Evolutionary conservation across 306 rosid genomes (phyloP).

Genomic region (Quercus wislizeni): DNA sequence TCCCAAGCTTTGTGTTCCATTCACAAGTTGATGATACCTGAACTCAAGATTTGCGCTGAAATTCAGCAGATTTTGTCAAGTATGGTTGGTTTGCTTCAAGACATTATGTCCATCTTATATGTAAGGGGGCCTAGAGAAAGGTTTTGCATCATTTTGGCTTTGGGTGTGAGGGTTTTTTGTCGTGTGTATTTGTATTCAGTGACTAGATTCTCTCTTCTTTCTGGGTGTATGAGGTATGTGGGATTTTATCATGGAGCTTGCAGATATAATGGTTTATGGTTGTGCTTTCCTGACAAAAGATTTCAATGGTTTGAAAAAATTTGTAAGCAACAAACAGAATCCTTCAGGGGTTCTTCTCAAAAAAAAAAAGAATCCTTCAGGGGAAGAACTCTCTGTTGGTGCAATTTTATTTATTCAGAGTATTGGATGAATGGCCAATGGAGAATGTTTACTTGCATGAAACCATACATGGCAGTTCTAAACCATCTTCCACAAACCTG

Average conservation of each 20-base stretch:
- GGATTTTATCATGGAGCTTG: conserved; percentile 14
- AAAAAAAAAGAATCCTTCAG: too few relatives aligned
- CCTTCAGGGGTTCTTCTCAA: too few relatives aligned
- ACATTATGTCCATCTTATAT: conserved; percentile 13
- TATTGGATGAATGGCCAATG: too few relatives aligned
- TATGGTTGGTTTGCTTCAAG: conserved; percentile 25
- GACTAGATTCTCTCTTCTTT: conserved; percentile 10
- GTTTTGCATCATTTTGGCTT: conserved; percentile 9
- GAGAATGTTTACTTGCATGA: too few relatives aligned
- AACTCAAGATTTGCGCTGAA: not conserved
- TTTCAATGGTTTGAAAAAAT: not conserved
- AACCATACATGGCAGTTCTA: too few relatives aligned
- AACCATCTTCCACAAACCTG: too few relatives aligned
- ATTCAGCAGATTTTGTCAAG: not conserved
- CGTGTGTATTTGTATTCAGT: conserved; percentile 22
- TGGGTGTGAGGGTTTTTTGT: conserved; percentile 29
- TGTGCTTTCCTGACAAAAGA: not conserved
- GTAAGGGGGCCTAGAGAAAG: conserved; percentile 22
- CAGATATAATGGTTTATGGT: not conserved
- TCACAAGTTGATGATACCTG: conserved; percentile 89
- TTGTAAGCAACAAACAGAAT: too few relatives aligned
- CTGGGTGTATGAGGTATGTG: not conserved
- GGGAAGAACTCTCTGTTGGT: too few relatives aligned
- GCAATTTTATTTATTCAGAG: too few relatives aligned
- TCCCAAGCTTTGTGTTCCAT: conserved; percentile 92